Conservation (phyloP, 345 rosid species). For the Aquilaria sinensis region DNA sequence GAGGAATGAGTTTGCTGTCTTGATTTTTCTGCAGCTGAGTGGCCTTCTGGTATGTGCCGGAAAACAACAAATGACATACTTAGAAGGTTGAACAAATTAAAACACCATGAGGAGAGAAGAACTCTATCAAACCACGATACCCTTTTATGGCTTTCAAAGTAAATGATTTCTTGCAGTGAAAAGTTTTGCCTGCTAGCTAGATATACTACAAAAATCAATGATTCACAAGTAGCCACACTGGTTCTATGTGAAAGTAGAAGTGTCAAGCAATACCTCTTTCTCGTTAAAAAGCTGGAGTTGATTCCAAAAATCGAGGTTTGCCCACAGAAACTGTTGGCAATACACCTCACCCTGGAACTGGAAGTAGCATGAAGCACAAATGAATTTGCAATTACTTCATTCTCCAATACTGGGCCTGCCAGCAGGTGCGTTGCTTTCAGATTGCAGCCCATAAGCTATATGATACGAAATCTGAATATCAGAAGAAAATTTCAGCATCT, state of each 20-base stretch:
- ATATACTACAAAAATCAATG: not conserved
- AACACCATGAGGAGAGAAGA: too few relatives aligned
- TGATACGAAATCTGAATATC: slow-evolving; percentile 6
- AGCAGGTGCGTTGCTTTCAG: slow-evolving; percentile 28
- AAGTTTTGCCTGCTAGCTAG: not conserved
- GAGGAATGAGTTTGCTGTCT: too few relatives aligned
- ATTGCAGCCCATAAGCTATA: slow-evolving; percentile 48
- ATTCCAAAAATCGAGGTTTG: slow-evolving; percentile 25
- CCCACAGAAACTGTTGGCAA: slow-evolving; percentile 24
- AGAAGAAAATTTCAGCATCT: not conserved
- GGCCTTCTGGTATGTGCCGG: too few relatives aligned
- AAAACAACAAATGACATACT: too few relatives aligned
- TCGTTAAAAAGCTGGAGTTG: slow-evolving; percentile 25
- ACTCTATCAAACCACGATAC: too few relatives aligned
- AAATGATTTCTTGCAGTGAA: not conserved
- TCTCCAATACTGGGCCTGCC: slow-evolving; percentile 27
- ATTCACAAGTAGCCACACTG: not conserved
- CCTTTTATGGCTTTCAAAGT: not conserved
- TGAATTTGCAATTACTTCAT: slow-evolving; percentile 26
- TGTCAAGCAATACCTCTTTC: slow-evolving; percentile 36
- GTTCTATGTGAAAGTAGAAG: not conserved
- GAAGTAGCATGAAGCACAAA: slow-evolving; percentile 24
- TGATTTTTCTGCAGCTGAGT: too few relatives aligned
- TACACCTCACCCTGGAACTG: slow-evolving; percentile 20
- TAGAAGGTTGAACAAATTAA: too few relatives aligned